Evolutionary conservation across 352 stramenopile species (phyloP).

Genomic region (Sclerospora graminicola): DNA sequence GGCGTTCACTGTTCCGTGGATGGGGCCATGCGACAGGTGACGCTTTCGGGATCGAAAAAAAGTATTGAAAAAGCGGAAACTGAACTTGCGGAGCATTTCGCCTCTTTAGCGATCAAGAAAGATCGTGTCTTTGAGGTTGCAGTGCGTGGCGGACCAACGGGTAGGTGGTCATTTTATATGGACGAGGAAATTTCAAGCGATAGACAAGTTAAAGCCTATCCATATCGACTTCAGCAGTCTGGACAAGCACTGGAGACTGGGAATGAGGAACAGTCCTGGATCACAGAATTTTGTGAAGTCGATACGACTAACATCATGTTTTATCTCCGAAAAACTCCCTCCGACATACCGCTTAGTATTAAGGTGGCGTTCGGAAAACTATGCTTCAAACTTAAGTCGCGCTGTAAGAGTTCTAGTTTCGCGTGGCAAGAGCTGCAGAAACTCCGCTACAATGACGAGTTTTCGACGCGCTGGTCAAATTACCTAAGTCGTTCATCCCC

Average conservation of each 20-base stretch:
- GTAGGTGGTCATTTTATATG: slow-evolving; percentile 22
- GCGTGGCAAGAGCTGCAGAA: slow-evolving; percentile 25
- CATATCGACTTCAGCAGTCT: slow-evolving; percentile 17
- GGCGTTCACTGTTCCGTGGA: slow-evolving; percentile 23
- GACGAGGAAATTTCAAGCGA: slow-evolving; percentile 7
- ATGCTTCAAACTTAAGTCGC: slow-evolving; percentile 22
- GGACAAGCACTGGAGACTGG: slow-evolving; percentile 9
- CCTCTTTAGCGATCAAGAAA: slow-evolving; percentile 7
- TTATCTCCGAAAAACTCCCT: slow-evolving; percentile 12
- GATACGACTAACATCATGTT: slow-evolving; percentile 14
- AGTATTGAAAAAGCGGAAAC: slow-evolving; percentile 11
- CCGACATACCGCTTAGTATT: slow-evolving; percentile 4
- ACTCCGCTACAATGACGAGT: slow-evolving; percentile 14
- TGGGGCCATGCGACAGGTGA: slow-evolving; percentile 14
- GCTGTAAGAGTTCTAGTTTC: slow-evolving; percentile 11
- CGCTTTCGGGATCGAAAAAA: slow-evolving; percentile 10
- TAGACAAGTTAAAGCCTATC: slow-evolving; percentile 9
- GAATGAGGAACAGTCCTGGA: slow-evolving; percentile 13
- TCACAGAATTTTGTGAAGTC: slow-evolving; percentile 19
- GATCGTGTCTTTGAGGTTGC: slow-evolving; percentile 20
- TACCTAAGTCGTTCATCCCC: slow-evolving; percentile 13
- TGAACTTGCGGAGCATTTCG: slow-evolving; percentile 18
- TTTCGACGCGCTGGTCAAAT: slow-evolving; percentile 30
- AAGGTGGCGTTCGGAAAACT: slow-evolving; percentile 23
- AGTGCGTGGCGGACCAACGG: too few species aligned